These are phyloP conservation scores for Talaromyces amestolkiae DNA, from an alignment of 2,329 filamentous ascomycete species.

Conservation along the genomic window DNA sequence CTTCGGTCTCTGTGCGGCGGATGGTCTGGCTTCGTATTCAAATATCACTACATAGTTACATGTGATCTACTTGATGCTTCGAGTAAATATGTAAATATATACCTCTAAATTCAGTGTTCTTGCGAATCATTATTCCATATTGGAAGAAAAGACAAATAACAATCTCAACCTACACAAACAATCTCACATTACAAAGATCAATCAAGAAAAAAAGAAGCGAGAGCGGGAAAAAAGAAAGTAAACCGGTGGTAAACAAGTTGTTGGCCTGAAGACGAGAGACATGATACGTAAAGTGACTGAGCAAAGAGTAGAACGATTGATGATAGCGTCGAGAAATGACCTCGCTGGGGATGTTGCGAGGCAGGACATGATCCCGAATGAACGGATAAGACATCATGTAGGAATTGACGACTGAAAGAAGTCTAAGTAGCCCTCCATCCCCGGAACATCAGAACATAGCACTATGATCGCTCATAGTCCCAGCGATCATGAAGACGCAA, in stretches of 20 bases:
- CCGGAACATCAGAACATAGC: background rate
- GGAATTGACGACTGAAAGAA: background rate
- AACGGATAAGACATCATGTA: background rate
- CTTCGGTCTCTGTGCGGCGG: background rate
- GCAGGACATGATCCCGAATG: background rate
- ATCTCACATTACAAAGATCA: slow-evolving; percentile 18
- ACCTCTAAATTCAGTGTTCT: slow-evolving; percentile 24
- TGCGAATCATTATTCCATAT: slow-evolving; percentile 37
- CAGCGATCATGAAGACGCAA: background rate
- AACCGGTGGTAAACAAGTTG: slow-evolving; percentile 10
- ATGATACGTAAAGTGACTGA: slow-evolving; percentile 18
- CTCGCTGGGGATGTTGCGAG: background rate
- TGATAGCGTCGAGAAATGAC: background rate
- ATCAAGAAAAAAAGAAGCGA: background rate
- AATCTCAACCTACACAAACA: slow-evolving; percentile 18
- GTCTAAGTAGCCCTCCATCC: background rate
- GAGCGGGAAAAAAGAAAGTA: background rate
- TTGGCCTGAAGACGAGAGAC: slow-evolving; percentile 18
- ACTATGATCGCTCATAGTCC: background rate
- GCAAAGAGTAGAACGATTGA: slow-evolving; percentile 11
- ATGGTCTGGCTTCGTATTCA: background rate
- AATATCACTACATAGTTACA: background rate
- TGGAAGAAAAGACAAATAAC: slow-evolving; percentile 18
- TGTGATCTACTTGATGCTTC: slow-evolving; percentile 8
- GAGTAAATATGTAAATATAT: slow-evolving; percentile 3